Conservation (phyloP, 768 basidiomycete genomes). For the Russula sp. region DNA sequence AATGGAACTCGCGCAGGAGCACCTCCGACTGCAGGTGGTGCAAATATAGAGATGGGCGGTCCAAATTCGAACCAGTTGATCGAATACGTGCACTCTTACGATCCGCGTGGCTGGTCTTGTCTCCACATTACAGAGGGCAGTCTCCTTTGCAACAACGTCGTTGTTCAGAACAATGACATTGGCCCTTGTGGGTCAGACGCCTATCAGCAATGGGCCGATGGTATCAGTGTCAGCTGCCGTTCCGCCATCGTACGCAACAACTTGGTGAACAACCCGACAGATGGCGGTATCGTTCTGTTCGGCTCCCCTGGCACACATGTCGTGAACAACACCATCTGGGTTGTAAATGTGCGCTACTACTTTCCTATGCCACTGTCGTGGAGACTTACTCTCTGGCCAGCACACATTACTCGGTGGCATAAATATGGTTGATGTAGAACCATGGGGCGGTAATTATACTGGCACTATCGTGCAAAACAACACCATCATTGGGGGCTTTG, state of each 20-base stretch:
- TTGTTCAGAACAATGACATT: constrained; percentile 76
- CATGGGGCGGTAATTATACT: constrained; percentile 59
- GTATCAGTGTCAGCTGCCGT: constrained; percentile 65
- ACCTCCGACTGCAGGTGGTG: constrained; percentile 51
- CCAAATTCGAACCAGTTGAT: constrained; percentile 62
- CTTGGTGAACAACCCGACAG: constrained; percentile 63
- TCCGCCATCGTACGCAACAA: constrained; percentile 60
- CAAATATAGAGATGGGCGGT: constrained; percentile 83
- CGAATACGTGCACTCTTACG: constrained; percentile 67
- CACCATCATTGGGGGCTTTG: constrained; percentile 60
- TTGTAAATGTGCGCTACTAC: constrained; percentile 45
- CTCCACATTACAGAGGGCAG: constrained; percentile 69
- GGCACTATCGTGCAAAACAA: constrained; percentile 63
- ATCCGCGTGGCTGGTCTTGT: constrained; percentile 80
- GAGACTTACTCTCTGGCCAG: constrained; percentile 29
- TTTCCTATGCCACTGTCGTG: not conserved
- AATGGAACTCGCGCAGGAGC: constrained; percentile 60
- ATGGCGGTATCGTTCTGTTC: constrained; percentile 75
- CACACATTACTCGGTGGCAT: constrained; percentile 68
- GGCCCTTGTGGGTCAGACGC: constrained; percentile 64
- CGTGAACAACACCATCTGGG: constrained; percentile 72
- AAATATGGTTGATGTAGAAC: constrained; percentile 67
- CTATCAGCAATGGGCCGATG: constrained; percentile 76
- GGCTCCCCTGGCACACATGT: constrained; percentile 66
- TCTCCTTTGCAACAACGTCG: constrained; percentile 53